These are phyloP conservation scores for Penicillium sp. DNA, from an alignment of 2,329 filamentous ascomycete species.

Conservation along the genomic window DNA sequence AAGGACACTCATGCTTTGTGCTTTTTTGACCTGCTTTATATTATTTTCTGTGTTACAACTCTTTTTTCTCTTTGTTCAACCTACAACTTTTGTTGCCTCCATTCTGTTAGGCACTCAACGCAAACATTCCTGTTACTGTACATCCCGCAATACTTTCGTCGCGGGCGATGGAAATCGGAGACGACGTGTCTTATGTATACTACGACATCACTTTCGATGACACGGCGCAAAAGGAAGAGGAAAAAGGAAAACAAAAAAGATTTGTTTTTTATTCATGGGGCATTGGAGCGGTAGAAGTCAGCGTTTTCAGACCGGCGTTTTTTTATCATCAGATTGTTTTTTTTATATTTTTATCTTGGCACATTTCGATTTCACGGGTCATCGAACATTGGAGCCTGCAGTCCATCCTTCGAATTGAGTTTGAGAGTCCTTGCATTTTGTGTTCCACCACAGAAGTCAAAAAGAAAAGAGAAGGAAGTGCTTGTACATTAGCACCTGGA, in stretches of 20 bases:
- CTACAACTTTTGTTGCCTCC: background rate
- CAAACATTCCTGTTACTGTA: background rate
- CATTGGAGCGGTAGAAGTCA: slow-evolving; percentile 13
- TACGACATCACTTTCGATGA: slow-evolving; percentile 15
- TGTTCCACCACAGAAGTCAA: background rate
- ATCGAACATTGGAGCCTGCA: slow-evolving; percentile 15
- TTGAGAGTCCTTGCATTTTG: slow-evolving; percentile 10
- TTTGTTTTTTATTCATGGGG: slow-evolving; percentile 10
- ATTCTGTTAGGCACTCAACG: background rate
- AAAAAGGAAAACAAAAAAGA: slow-evolving; percentile 16
- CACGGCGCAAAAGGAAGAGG: slow-evolving; percentile 12
- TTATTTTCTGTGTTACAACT: background rate
- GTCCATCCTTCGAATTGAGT: slow-evolving; percentile 6
- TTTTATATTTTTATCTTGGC: slow-evolving; percentile 17
- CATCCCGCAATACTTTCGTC: slow-evolving; percentile 11
- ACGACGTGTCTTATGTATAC: slow-evolving; percentile 15
- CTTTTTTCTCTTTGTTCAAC: slow-evolving; percentile 1
- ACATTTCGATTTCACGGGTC: slow-evolving; percentile 8
- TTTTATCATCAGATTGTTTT: slow-evolving; percentile 12
- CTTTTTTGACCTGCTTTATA: slow-evolving; percentile 8
- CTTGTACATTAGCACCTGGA: slow-evolving; percentile 15
- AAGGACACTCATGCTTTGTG: slow-evolving; percentile 7
- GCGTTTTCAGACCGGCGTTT: slow-evolving; percentile 13
- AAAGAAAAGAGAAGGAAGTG: slow-evolving; percentile 14
- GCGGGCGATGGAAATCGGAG: slow-evolving; percentile 13